Base-by-base conservation (phyloP, 306 rosid genomes). In the Vigna radiata region DNA sequence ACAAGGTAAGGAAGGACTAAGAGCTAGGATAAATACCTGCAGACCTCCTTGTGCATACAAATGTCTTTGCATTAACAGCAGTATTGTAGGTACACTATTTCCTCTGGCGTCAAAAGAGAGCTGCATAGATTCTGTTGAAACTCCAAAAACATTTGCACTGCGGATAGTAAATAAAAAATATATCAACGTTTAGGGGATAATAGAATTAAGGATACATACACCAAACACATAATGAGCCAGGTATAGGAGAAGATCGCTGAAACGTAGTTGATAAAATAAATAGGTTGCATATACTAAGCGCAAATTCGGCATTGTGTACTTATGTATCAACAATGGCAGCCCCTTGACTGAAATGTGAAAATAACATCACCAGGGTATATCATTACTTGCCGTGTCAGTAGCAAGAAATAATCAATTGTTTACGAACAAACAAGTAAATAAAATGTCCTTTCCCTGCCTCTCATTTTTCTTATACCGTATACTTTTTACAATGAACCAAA, bases 81-180 rank as follows among this genome's bases (percentile, higher is more conserved):
- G 90, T 77, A 96, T 96, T 33, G 93, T 91, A 31, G 99, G 99
- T 68, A 92, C 97, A 41, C 98, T 91, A 85, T 96, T 96, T 71
- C 99, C 99, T 88, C 98, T 91, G 49, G 96, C 89, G 85, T 96
- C 99, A 73, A 96, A 92, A 14, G 98, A 92, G 78, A 96, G 99
- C 88, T 96, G 99, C 99, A 96, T 96, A 10, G 99, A 96, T 78
- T 96, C 98, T 4, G 99, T 96, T 46, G 99, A 96, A 65, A 96
- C 99, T 71, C 99, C 99, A 54, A 96, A 96, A 75, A 96, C 99
- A 77, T 63, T 93, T 56, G 99, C 87, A 49, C 99, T 96, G 89
- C 79, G 61, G 66, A 83, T 11, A 73, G 66, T 59, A 66, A 83
- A 84, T 55, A 50, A 67, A 29, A 79, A 23, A 64, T 53, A 80